Percentiles rank a stretch among this genome's conserved stretches.
Conservation (phyloP, 2,329 filamentous ascomycete genomes). For the Sporothrix euskadiensis region DNA sequence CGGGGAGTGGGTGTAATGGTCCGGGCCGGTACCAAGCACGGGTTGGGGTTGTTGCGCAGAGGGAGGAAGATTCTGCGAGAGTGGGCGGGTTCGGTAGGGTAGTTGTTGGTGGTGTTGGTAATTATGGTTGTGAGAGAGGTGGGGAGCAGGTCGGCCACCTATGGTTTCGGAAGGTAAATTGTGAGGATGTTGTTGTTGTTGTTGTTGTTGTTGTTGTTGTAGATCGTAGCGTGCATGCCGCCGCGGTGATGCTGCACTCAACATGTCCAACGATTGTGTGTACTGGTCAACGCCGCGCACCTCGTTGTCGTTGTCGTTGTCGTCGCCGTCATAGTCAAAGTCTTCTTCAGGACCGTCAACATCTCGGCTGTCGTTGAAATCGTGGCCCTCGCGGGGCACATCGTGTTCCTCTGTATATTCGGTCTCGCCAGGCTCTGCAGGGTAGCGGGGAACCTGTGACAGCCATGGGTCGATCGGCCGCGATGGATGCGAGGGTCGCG, state of each 20-base stretch:
- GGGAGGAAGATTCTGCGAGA: not conserved
- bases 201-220: slow-evolving; percentile 1
- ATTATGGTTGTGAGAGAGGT: slow-evolving; percentile 18
- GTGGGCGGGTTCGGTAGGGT: slow-evolving; percentile 18
- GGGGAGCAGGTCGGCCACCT: not conserved
- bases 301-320: not conserved
- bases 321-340: slow-evolving; percentile 12
- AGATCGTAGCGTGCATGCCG: not conserved
- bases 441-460: slow-evolving; percentile 24
- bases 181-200: not conserved
- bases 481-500: not conserved
- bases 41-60: not conserved
- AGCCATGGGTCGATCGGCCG: slow-evolving; percentile 31
- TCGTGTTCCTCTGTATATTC: not conserved
- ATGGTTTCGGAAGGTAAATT: not conserved
- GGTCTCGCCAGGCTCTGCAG: not conserved
- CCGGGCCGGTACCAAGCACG: too few species aligned
- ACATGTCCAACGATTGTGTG: slow-evolving; percentile 31
- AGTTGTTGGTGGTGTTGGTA: slow-evolving; percentile 24
- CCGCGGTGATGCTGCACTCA: slow-evolving; percentile 8
- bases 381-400: not conserved
- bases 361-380: not conserved
- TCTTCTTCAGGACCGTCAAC: slow-evolving; percentile 1
- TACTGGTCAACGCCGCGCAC: slow-evolving; percentile 28
- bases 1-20: not conserved